A percentile compares a stretch with the other conserved stretches of the same genome.
These are phyloP conservation scores for Fusarium austroafricanum DNA, from an alignment of 2,329 filamentous ascomycete species.

Conservation along the genomic window DNA sequence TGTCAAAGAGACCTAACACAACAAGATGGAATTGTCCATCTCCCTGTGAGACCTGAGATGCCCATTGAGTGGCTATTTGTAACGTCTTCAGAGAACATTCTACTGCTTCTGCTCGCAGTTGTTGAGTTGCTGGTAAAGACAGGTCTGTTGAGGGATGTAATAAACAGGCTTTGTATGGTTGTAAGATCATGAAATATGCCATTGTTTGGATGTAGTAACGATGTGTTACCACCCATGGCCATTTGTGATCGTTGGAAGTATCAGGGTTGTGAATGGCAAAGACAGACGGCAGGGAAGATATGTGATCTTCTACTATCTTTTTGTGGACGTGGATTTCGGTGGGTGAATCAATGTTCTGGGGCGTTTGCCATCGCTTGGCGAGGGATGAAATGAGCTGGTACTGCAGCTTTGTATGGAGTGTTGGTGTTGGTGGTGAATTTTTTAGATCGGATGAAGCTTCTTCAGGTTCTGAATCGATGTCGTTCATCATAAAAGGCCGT, in stretches of 20 bases:
- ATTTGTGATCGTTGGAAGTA: neutral
- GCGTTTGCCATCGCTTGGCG: slow-evolving; percentile 14
- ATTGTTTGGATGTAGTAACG: slow-evolving; percentile 21
- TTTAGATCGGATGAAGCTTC: neutral
- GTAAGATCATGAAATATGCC: slow-evolving; percentile 12
- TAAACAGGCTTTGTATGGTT: slow-evolving; percentile 13
- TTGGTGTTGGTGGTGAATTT: neutral
- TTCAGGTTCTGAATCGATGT: slow-evolving; percentile 7
- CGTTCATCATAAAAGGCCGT: slow-evolving; percentile 7
- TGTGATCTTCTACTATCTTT: neutral
- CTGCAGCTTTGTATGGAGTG: slow-evolving; percentile 10
- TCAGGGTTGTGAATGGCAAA: neutral
- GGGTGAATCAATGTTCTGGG: slow-evolving; percentile 4
- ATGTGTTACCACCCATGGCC: slow-evolving; percentile 17
- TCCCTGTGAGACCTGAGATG: neutral
- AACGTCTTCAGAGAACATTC: neutral
- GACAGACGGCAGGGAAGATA: neutral
- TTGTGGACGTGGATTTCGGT: neutral
- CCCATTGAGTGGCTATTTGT: neutral
- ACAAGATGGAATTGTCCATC: slow-evolving; percentile 17
- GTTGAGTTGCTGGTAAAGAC: neutral
- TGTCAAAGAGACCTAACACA: slow-evolving; percentile 4
- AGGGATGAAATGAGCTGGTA: slow-evolving; percentile 20
- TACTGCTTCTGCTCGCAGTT: neutral
- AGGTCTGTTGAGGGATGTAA: neutral